phyloP scores from a whole-genome alignment of 371 early-diverging fungal genomes.

The Mucor lusitanicus region DNA sequence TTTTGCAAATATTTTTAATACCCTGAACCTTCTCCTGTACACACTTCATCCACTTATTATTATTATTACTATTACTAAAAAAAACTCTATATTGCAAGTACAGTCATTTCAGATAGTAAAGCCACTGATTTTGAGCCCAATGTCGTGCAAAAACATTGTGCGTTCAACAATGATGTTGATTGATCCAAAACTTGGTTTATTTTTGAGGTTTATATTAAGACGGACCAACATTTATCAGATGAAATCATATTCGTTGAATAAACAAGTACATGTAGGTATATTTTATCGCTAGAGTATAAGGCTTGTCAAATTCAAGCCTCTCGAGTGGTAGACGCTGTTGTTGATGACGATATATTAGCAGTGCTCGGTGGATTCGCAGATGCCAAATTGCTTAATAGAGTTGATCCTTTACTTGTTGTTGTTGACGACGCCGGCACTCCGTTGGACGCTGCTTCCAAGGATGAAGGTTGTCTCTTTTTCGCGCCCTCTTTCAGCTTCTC shows the following conservation, averaged over 20 bases:
- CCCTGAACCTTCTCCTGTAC: not conserved
- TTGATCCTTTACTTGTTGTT: constrained; percentile 4
- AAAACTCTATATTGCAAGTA: constrained; percentile 4
- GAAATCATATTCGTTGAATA: too few relatives aligned
- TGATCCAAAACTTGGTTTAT: too few relatives aligned
- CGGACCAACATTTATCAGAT: too few relatives aligned
- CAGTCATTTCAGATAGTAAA: not conserved
- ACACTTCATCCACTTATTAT: not conserved
- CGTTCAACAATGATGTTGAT: too few relatives aligned
- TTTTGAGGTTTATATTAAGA: too few relatives aligned
- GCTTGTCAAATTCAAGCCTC: too few relatives aligned
- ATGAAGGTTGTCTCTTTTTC: constrained; percentile 55
- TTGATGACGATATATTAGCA: not conserved
- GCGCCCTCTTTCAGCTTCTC: constrained; percentile 88
- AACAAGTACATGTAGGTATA: too few relatives aligned
- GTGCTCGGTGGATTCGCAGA: not conserved
- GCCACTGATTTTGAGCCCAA: too few relatives aligned
- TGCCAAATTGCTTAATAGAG: constrained; percentile 2
- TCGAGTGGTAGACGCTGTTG: too few relatives aligned
- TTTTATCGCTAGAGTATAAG: too few relatives aligned
- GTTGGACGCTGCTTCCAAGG: not conserved
- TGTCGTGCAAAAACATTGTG: too few relatives aligned
- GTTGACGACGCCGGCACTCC: not conserved
- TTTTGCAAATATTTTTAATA: not conserved
- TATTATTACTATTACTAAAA: not conserved